These are phyloP conservation scores for Nannochloris sp. DNA, from an alignment of 139 green algal genomes.

Conservation along the genomic window DNA sequence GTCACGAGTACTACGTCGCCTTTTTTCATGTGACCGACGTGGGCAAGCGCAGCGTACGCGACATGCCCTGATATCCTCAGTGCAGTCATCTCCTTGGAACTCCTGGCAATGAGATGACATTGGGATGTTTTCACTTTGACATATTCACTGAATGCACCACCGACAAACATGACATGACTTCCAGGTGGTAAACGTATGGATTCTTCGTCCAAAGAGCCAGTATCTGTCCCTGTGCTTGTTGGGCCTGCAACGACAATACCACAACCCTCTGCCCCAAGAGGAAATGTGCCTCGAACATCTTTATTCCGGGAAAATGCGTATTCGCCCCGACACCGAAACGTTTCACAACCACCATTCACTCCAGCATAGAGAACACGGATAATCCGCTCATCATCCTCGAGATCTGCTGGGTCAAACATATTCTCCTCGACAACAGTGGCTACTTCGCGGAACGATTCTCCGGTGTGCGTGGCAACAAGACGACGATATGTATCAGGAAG, in stretches of 20 bases:
- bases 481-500: conserved; percentile 22
- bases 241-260: conserved; percentile 43
- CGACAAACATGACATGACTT: conserved; percentile 37
- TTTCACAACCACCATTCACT: conserved; percentile 66
- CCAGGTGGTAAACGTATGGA: conserved; percentile 20
- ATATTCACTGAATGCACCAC: conserved; percentile 42
- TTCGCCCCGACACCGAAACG: conserved; percentile 45
- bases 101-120: conserved; percentile 9
- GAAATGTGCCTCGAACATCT: conserved; percentile 4
- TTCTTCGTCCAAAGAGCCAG: neutral
- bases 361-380: conserved; percentile 38
- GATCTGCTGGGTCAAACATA: conserved; percentile 9
- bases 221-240: neutral
- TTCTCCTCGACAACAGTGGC: conserved; percentile 22
- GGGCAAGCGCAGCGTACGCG: conserved; percentile 59
- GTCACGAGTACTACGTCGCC: conserved; percentile 85
- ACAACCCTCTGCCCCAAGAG: conserved; percentile 49
- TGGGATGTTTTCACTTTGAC: conserved; percentile 10
- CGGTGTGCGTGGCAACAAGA: conserved; percentile 30
- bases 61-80: conserved; percentile 78
- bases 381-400: conserved; percentile 24
- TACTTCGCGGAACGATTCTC: conserved; percentile 33
- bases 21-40: conserved; percentile 22
- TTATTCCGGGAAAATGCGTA: conserved; percentile 33
- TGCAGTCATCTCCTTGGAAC: conserved; percentile 59